Evolutionary conservation across 306 rosid species (phyloP), one percentile per base, ranked within the genome.

Genomic region (Bauhinia variegata): DNA sequence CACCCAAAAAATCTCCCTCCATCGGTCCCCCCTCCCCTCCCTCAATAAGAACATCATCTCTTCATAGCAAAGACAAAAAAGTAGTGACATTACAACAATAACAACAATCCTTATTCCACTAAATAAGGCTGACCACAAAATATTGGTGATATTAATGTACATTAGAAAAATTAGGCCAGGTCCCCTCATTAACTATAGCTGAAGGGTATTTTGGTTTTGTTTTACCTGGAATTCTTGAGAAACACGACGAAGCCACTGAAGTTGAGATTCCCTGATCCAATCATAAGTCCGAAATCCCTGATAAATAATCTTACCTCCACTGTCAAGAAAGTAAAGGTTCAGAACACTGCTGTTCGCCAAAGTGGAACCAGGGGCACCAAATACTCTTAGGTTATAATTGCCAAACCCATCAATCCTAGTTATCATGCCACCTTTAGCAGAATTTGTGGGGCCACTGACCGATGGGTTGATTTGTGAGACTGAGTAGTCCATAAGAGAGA

Each of bases 211-310:
- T 30, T 44, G 12, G 28, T 52, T 68, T 70, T 52, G 55, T 58
- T 8, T 30, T 83, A 91, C 97, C 97, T 85, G 88, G 51, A 46
- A 80, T 74, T 69, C 80, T 48, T 68, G 75, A 71, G 89, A 84
- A 70, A 84, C 71, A 57, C 53, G 79, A 60, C 71, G 87, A 47
- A 92, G 83, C 98, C 98, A 92, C 13, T 42, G 46, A 64, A 87
- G 98, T 74, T 92, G 98, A 19, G 96, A 93, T 64, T 87, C 93
- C 75, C 84, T 87, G 60, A 93, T 93, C 91, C 93, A 88, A 41
- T 86, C 93, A 53, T 89, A 93, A 11, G 98, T 93, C 78, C 63
- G 89, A 70, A 70, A 42, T 73, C 98, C 96, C 63, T 80, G 75
- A 65, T 89, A 80, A 23, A 65, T 57, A 37, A 77, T 86, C 67